Percentiles rank a stretch among this genome's conserved stretches.
These are phyloP conservation scores for Clarkia xantiana DNA, from an alignment of 345 rosid genomes.

Conservation along the genomic window DNA sequence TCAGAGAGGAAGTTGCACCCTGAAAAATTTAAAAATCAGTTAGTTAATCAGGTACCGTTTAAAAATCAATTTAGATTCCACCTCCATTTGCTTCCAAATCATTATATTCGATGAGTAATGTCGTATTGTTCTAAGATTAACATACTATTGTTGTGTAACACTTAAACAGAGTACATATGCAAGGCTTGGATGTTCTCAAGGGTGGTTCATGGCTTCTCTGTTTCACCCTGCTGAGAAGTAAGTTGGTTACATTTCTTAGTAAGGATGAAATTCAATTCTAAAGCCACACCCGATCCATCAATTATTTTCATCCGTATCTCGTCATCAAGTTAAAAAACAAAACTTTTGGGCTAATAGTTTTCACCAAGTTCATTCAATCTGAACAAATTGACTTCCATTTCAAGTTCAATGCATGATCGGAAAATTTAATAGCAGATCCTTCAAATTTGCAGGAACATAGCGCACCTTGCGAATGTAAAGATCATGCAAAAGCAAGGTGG, in stretches of 20 bases:
- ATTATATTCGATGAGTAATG: background rate
- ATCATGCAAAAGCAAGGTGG: constrained; percentile 47
- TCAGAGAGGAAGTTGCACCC: constrained; percentile 75
- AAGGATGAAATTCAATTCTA: background rate
- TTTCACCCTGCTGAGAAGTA: constrained; percentile 59
- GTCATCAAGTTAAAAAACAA: background rate
- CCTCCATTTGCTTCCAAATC: no score
- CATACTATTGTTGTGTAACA: background rate
- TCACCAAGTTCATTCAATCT: no score
- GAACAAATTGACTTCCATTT: no score
- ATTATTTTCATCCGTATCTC: background rate
- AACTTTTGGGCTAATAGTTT: no score
- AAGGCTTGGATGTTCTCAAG: constrained; percentile 87
- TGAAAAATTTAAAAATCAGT: constrained; percentile 73
- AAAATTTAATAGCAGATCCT: no score
- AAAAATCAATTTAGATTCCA: background rate
- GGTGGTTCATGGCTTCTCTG: constrained; percentile 75
- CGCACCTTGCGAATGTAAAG: constrained; percentile 73
- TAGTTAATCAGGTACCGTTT: constrained; percentile 70
- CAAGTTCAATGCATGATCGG: no score
- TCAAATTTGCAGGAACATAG: constrained; percentile 42
- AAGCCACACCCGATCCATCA: background rate
- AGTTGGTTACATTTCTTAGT: constrained; percentile 4
- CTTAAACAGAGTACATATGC: constrained; percentile 53
- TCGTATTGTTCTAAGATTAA: background rate